A percentile compares a stretch with the other conserved stretches of the same genome.
Evolutionary conservation across 805 yeast species (phyloP).

Genomic region (Yarrowia bubula): DNA sequence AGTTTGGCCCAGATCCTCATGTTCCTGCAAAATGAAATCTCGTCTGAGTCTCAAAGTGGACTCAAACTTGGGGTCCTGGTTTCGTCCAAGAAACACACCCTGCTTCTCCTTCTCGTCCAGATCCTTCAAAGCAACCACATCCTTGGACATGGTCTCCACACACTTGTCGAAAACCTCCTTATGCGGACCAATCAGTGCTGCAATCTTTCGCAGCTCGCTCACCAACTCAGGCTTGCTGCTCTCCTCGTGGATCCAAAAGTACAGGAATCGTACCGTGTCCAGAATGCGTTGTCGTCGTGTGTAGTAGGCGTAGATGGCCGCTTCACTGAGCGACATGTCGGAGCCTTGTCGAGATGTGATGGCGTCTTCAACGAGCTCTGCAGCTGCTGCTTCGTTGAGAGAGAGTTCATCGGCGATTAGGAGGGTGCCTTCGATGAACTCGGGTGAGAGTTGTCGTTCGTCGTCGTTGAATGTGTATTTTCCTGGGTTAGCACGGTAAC

Average conservation of each 20-base stretch:
- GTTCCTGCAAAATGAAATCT: slow-evolving; percentile 60
- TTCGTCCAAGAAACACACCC: slow-evolving; percentile 53
- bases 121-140: slow-evolving; percentile 56
- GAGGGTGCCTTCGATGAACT: slow-evolving; percentile 60
- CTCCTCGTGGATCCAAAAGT: slow-evolving; percentile 23
- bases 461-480: slow-evolving; percentile 51
- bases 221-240: neutral
- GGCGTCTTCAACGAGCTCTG: slow-evolving; percentile 61
- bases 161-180: slow-evolving; percentile 44
- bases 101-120: slow-evolving; percentile 51
- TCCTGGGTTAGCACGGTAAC: slow-evolving; percentile 34
- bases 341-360: slow-evolving; percentile 42
- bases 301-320: slow-evolving; percentile 66
- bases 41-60: slow-evolving; percentile 57
- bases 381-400: slow-evolving; percentile 73
- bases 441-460: slow-evolving; percentile 60
- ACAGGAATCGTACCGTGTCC: slow-evolving; percentile 40
- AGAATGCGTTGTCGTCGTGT: slow-evolving; percentile 70
- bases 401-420: slow-evolving; percentile 62
- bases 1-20: slow-evolving; percentile 69
- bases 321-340: slow-evolving; percentile 38
- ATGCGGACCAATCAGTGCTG: slow-evolving; percentile 22
- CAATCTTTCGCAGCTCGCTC: slow-evolving; percentile 11
- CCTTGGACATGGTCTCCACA: slow-evolving; percentile 53
- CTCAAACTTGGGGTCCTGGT: slow-evolving; percentile 44